A percentile compares a stretch with the other conserved stretches of the same genome.
Conservation (phyloP, 805 yeast genomes). For the Candida nanaspora region DNA sequence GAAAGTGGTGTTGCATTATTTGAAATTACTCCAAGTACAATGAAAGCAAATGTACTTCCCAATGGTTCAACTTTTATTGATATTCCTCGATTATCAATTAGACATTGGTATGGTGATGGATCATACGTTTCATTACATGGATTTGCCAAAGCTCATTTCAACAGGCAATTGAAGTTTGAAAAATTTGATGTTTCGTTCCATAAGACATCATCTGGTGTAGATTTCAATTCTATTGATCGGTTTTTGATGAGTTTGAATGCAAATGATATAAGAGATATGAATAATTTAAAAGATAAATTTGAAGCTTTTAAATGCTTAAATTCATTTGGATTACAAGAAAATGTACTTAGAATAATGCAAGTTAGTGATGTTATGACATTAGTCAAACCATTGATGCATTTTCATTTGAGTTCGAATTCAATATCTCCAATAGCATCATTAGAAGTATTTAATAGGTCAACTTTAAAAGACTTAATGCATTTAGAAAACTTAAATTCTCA, state of each 20-base stretch:
- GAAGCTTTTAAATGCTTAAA: slow-evolving; percentile 42
- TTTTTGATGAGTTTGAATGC: slow-evolving; percentile 15
- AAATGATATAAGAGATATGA: neutral
- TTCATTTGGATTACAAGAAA: slow-evolving; percentile 56
- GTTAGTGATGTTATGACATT: slow-evolving; percentile 74
- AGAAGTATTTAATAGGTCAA: slow-evolving; percentile 35
- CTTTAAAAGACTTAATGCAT: slow-evolving; percentile 10
- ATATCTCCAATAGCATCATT: slow-evolving; percentile 46
- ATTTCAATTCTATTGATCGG: slow-evolving; percentile 38
- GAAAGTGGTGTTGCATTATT: slow-evolving; percentile 44
- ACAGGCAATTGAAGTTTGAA: slow-evolving; percentile 57
- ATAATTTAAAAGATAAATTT: slow-evolving; percentile 16
- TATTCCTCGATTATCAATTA: slow-evolving; percentile 40
- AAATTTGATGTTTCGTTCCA: slow-evolving; percentile 58
- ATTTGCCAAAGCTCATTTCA: slow-evolving; percentile 53
- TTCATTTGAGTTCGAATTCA: slow-evolving; percentile 37
- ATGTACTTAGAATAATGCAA: slow-evolving; percentile 64
- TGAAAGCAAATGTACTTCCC: slow-evolving; percentile 45
- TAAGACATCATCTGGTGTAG: slow-evolving; percentile 37
- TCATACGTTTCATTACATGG: slow-evolving; percentile 59
- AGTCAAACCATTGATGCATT: slow-evolving; percentile 53
- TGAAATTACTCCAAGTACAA: slow-evolving; percentile 41
- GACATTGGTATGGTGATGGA: slow-evolving; percentile 60
- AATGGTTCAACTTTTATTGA: slow-evolving; percentile 49
- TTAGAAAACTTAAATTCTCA: slow-evolving; percentile 12